Conservation (phyloP, 176 grass and related monocot species). For the Juncus effusus region DNA sequence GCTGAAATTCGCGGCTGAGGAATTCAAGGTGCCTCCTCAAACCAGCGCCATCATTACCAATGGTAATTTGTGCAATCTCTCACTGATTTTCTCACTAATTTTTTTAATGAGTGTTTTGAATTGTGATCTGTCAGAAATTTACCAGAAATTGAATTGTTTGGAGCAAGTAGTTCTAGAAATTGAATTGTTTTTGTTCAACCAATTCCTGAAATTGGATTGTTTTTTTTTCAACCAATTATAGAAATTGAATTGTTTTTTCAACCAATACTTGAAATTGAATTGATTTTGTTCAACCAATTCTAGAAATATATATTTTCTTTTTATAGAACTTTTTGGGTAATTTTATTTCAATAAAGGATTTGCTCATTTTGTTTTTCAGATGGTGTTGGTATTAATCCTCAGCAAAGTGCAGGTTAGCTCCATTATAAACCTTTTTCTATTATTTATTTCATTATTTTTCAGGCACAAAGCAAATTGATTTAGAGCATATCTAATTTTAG, state of each 20-base stretch:
- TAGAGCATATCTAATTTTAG: neutral
- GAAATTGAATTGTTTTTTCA: no score
- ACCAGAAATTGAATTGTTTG: no score
- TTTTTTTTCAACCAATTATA: no score
- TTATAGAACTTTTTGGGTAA: neutral
- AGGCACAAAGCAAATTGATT: constrained; percentile 1
- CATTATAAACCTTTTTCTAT: neutral
- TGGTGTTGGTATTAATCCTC: constrained; percentile 95
- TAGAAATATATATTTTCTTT: no score
- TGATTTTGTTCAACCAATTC: no score
- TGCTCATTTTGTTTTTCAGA: constrained; percentile 37
- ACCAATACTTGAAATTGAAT: no score
- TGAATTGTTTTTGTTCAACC: no score
- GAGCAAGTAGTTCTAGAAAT: no score
- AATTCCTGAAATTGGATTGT: no score
- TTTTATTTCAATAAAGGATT: neutral
- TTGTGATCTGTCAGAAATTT: neutral
- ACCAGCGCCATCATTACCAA: constrained; percentile 99
- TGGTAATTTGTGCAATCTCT: constrained; percentile 27
- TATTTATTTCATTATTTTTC: neutral
- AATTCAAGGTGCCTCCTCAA: constrained; percentile 98
- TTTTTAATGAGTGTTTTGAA: neutral
- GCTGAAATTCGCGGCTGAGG: constrained; percentile 92
- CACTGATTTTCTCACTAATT: neutral
- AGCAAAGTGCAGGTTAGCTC: constrained; percentile 87